These are phyloP conservation scores for Tylopilus sp. DNA, from an alignment of 768 basidiomycete genomes.

Conservation along the genomic window DNA sequence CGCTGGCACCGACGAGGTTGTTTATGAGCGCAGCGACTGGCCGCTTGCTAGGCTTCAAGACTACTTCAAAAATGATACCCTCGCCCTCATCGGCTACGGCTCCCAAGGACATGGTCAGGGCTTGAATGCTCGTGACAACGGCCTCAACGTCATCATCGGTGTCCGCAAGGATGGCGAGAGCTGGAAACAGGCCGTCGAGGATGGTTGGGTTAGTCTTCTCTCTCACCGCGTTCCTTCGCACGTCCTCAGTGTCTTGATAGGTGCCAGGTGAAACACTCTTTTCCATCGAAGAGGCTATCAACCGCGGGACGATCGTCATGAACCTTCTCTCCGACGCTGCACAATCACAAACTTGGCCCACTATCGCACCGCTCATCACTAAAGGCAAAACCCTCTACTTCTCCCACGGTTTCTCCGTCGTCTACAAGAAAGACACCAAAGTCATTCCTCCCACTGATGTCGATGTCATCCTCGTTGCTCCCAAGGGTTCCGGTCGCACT, in stretches of 20 bases:
- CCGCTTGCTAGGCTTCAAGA: conserved; percentile 96
- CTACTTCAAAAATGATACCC: conserved; percentile 99
- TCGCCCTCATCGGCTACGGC: conserved; percentile 98
- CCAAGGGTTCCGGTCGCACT: conserved; percentile 97
- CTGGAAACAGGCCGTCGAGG: conserved; percentile 93
- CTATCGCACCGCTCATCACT: conserved; percentile 90
- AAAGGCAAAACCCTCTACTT: conserved; percentile 99
- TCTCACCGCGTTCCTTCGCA: neutral
- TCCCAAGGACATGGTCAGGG: conserved; percentile 99
- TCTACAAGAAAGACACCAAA: conserved; percentile 96
- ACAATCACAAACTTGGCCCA: conserved; percentile 95
- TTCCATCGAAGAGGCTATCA: conserved; percentile 96
- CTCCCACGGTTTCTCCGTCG: conserved; percentile 98
- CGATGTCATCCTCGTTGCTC: conserved; percentile 98
- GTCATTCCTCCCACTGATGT: conserved; percentile 90
- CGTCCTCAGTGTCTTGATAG: conserved; percentile 32
- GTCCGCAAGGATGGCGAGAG: conserved; percentile 96
- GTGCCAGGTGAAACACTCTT: conserved; percentile 97
- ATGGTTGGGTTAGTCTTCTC: conserved; percentile 78
- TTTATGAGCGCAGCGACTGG: conserved; percentile 98
- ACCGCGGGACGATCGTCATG: conserved; percentile 98
- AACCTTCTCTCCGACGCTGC: conserved; percentile 99
- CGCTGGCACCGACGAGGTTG: conserved; percentile 88
- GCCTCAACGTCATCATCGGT: conserved; percentile 97
- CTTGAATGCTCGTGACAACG: conserved; percentile 98